These are phyloP conservation scores for Solanum aculeatissimum DNA, from an alignment of 305 asterid genomes.

Conservation along the genomic window DNA sequence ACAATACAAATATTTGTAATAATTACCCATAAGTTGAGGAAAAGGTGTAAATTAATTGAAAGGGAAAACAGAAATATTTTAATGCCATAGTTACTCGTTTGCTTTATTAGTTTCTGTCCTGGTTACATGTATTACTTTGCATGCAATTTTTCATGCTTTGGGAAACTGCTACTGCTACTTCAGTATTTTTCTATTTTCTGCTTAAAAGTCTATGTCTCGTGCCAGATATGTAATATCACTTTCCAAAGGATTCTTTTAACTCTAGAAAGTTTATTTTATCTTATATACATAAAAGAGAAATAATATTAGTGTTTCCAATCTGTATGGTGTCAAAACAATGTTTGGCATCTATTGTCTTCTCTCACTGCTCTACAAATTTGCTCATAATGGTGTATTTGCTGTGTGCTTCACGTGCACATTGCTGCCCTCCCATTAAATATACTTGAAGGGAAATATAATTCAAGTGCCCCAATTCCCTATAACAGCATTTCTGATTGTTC, in stretches of 20 bases:
- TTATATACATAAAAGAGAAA: not conserved
- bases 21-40: not conserved
- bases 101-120: not conserved
- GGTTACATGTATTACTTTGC: not conserved
- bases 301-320: not conserved
- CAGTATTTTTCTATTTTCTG: not conserved
- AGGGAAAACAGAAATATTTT: not conserved
- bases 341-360: not conserved
- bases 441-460: not conserved
- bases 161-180: not conserved
- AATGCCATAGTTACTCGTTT: not conserved
- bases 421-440: not conserved
- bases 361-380: not conserved
- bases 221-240: not conserved
- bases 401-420: constrained; percentile 2
- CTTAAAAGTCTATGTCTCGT: not conserved
- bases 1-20: not conserved
- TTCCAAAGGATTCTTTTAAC: not conserved
- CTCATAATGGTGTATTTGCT: not conserved
- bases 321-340: not conserved
- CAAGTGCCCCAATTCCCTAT: constrained; percentile 7
- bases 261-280: not conserved
- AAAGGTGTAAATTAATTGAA: not conserved
- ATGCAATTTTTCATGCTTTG: not conserved
- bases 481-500: not conserved